Evolutionary conservation across 352 stramenopile species (phyloP).

Genomic region (Aphanomyces invadans): DNA sequence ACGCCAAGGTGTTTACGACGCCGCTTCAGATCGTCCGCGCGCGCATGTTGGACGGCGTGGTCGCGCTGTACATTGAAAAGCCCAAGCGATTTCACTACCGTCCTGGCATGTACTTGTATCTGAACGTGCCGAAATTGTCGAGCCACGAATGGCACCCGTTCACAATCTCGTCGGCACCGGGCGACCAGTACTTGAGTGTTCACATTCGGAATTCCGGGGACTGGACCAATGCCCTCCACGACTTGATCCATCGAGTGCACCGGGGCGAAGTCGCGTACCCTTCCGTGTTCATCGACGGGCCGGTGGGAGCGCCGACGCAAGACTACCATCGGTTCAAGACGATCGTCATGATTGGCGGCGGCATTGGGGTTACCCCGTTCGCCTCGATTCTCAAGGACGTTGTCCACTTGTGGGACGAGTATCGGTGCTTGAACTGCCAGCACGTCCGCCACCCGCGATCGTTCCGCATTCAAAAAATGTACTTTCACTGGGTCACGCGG

Average conservation of each 20-base stretch:
- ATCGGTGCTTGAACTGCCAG: conserved; percentile 43
- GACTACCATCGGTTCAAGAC: conserved; percentile 26
- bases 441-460: conserved; percentile 51
- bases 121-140: conserved; percentile 69
- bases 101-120: conserved; percentile 52
- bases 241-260: conserved; percentile 24
- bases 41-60: conserved; percentile 13
- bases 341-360: conserved; percentile 26
- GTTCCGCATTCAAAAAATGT: conserved; percentile 74
- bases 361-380: conserved; percentile 32
- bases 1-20: conserved; percentile 25
- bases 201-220: conserved; percentile 54
- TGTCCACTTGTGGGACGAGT: conserved; percentile 38
- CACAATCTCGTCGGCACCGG: conserved; percentile 67
- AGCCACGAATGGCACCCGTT: conserved; percentile 84
- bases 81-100: conserved; percentile 29
- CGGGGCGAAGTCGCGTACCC: not conserved
- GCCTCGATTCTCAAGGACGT: conserved; percentile 37
- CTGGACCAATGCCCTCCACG: conserved; percentile 52
- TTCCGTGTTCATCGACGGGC: conserved; percentile 29
- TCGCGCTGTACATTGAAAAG: conserved; percentile 34
- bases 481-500: conserved; percentile 80
- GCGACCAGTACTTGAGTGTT: conserved; percentile 55
- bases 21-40: conserved; percentile 31
- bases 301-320: conserved; percentile 23